A percentile compares a stretch with the other conserved stretches of the same genome.
phyloP scores from a whole-genome alignment of 2,329 filamentous ascomycete species.

The Fusarium chuoi region DNA sequence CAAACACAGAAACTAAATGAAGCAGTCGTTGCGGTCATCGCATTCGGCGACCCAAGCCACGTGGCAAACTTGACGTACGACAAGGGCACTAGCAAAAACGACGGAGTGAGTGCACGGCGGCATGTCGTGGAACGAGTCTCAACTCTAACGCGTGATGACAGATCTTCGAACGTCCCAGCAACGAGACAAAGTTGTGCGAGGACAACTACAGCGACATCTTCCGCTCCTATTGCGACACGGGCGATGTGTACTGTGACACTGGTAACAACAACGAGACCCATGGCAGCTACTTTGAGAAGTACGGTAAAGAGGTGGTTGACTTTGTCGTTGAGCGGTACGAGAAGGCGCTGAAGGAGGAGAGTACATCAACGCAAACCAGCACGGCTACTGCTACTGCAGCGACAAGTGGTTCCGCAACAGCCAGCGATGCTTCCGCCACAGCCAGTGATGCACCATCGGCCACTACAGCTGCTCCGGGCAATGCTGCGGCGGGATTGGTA shows the following conservation, averaged over 20 bases:
- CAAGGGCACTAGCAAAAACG: conserved; percentile 49
- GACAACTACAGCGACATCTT: conserved; percentile 49
- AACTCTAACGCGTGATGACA: conserved; percentile 35
- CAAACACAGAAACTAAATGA: conserved; percentile 24
- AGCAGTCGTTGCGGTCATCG: conserved; percentile 53
- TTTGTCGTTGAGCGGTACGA: conserved; percentile 51
- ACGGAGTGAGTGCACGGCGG: conserved; percentile 50
- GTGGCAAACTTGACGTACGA: conserved; percentile 50
- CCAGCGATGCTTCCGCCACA: background rate
- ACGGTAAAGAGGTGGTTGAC: conserved; percentile 49
- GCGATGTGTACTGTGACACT: conserved; percentile 54
- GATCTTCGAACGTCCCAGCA: conserved; percentile 49
- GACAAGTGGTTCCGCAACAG: conserved; percentile 4
- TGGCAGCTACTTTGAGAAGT: conserved; percentile 50
- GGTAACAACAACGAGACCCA: conserved; percentile 48
- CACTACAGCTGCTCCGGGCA: conserved; percentile 10
- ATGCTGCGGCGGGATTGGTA: conserved; percentile 16
- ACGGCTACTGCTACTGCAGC: conserved; percentile 8
- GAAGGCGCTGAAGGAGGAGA: conserved; percentile 7
- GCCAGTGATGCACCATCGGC: background rate
- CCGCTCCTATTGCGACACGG: conserved; percentile 55
- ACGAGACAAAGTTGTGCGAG: conserved; percentile 50
- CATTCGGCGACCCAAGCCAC: conserved; percentile 57
- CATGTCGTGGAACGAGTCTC: background rate
- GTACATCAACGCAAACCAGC: conserved; percentile 5